A percentile compares a stretch with the other conserved stretches of the same genome.
Evolutionary conservation across 768 basidiomycete genomes (phyloP).

Genomic region (Krasilnikovozyma curviuscula): DNA sequence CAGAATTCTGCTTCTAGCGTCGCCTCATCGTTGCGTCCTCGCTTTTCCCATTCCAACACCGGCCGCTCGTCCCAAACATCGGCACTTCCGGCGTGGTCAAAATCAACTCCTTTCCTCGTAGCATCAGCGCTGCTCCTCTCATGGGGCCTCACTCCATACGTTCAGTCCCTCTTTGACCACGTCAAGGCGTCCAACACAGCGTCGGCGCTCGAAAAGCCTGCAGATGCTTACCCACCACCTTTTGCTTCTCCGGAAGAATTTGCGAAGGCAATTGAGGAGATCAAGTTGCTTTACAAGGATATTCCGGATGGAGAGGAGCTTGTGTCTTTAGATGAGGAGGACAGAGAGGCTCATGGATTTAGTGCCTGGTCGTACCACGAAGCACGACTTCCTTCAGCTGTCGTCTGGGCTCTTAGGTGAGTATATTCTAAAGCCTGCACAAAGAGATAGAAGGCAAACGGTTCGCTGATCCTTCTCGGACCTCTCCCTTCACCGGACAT

Average conservation of each 20-base stretch:
- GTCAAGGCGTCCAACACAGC: no score
- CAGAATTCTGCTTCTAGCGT: no score
- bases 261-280: constrained; percentile 35
- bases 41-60: no score
- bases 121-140: no score
- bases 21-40: no score
- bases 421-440: not conserved
- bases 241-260: constrained; percentile 30
- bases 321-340: constrained; percentile 13
- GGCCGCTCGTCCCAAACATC: no score
- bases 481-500: not conserved
- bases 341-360: constrained; percentile 39
- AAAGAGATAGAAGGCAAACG: constrained; percentile 3
- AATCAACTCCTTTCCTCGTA: no score
- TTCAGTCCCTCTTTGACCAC: no score
- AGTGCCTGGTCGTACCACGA: constrained; percentile 45
- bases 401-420: constrained; percentile 28
- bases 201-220: no score
- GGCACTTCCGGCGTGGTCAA: no score
- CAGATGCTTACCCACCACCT: constrained; percentile 2
- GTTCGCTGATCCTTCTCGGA: constrained; percentile 4
- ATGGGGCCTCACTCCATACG: no score
- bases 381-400: constrained; percentile 36
- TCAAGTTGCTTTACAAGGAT: constrained; percentile 30
- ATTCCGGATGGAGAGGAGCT: constrained; percentile 35